These are phyloP conservation scores for Euphrasia confusa DNA, from an alignment of 257 asterid genomes.

Conservation along the genomic window DNA sequence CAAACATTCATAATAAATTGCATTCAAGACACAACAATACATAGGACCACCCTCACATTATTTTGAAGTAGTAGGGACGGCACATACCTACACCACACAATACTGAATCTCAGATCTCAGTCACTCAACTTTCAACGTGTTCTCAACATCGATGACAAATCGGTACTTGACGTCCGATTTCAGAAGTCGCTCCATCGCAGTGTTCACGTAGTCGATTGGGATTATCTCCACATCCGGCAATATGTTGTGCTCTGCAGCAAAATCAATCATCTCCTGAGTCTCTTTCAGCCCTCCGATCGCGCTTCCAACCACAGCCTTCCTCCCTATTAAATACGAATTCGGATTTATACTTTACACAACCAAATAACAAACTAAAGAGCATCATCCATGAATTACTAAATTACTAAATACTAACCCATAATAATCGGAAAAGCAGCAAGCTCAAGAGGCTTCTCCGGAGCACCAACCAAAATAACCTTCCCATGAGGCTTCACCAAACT, in stretches of 20 bases:
- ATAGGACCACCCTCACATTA: too few species aligned
- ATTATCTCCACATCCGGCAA: conserved; percentile 31
- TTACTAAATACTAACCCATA: conserved; percentile 26
- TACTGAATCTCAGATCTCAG: too few species aligned
- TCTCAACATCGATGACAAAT: conserved; percentile 29
- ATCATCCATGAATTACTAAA: too few species aligned
- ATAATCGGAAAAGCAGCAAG: conserved; percentile 35
- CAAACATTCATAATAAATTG: too few species aligned
- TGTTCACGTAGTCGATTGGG: conserved; percentile 44
- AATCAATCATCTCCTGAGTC: conserved; percentile 42
- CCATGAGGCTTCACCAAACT: conserved; percentile 44
- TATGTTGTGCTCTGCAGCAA: conserved; percentile 29
- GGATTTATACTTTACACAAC: not conserved
- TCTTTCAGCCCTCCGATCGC: conserved; percentile 45
- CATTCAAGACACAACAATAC: too few species aligned
- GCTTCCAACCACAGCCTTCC: conserved; percentile 37
- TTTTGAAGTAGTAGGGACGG: too few species aligned
- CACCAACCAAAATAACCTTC: conserved; percentile 43
- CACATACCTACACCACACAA: too few species aligned
- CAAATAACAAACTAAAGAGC: not conserved
- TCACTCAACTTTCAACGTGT: conserved; percentile 4
- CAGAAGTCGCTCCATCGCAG: conserved; percentile 48
- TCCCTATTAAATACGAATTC: conserved; percentile 26
- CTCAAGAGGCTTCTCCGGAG: conserved; percentile 39
- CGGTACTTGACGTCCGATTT: conserved; percentile 50